Conservation (phyloP, 306 rosid species). For the Myrica gale region DNA sequence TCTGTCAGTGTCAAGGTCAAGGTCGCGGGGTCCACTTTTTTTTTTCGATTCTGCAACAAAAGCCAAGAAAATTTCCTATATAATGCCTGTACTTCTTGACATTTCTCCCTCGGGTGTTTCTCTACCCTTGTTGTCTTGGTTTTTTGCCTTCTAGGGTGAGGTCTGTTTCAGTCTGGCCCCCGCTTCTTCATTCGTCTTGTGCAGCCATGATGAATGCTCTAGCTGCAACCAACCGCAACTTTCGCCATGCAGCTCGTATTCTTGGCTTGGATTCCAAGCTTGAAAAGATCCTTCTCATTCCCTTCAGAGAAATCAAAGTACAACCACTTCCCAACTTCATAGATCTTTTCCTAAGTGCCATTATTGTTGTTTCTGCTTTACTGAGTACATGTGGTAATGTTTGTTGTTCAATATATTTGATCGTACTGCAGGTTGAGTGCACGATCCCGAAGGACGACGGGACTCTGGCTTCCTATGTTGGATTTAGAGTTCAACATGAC, state of each 20-base stretch:
- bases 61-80: neutral
- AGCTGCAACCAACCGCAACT: slow-evolving; percentile 70
- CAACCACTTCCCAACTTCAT: neutral
- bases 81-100: neutral
- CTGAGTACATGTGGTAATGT: neutral
- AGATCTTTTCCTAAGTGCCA: neutral
- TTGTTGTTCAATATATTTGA: neutral
- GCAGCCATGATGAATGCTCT: slow-evolving; percentile 73
- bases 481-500: slow-evolving; percentile 77
- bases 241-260: slow-evolving; percentile 58
- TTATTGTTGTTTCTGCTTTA: neutral
- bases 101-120: neutral
- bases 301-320: slow-evolving; percentile 72
- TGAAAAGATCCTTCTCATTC: slow-evolving; percentile 69
- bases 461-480: slow-evolving; percentile 61
- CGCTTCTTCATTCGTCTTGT: neutral
- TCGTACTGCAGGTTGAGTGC: slow-evolving; percentile 58
- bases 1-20: neutral
- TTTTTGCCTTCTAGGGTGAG: neutral
- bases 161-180: slow-evolving; percentile 1
- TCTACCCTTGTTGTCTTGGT: neutral
- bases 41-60: neutral
- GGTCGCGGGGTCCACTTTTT: neutral
- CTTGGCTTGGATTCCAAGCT: slow-evolving; percentile 72
- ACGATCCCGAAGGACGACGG: slow-evolving; percentile 78